Conservation (phyloP, 768 basidiomycete species). For the Thelephora ganbajun region DNA sequence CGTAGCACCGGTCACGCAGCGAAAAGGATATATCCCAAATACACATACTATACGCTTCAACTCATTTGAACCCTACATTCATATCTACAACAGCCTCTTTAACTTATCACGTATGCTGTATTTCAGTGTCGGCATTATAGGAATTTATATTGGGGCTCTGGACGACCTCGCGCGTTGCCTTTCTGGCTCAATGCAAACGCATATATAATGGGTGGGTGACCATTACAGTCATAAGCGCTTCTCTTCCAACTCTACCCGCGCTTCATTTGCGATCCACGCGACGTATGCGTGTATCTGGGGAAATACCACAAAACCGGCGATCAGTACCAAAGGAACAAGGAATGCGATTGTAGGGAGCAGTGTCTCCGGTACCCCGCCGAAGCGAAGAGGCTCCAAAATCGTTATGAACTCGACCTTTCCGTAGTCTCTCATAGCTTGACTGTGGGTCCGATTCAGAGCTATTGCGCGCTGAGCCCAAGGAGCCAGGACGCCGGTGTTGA, state of each 20-base stretch:
- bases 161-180: neutral
- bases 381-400: constrained; percentile 41
- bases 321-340: constrained; percentile 16
- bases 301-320: constrained; percentile 11
- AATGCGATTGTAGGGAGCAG: constrained; percentile 22
- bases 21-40: neutral
- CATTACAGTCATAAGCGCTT: too few species aligned
- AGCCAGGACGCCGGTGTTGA: constrained; percentile 37
- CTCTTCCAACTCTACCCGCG: constrained; percentile 6
- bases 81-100: neutral
- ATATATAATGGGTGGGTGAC: too few species aligned
- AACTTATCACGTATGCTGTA: neutral
- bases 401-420: constrained; percentile 34
- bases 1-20: neutral
- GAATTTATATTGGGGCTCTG: too few species aligned
- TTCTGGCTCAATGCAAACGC: neutral
- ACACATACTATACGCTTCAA: too few species aligned
- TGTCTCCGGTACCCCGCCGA: constrained; percentile 46
- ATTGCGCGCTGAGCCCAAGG: constrained; percentile 14
- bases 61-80: neutral
- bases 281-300: constrained; percentile 8
- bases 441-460: neutral
- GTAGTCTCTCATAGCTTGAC: neutral
- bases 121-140: too few species aligned
- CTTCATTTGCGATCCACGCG: constrained; percentile 6